Evolutionary conservation across 768 basidiomycete genomes (phyloP).

Genomic region (Xerocomus spinulosus): DNA sequence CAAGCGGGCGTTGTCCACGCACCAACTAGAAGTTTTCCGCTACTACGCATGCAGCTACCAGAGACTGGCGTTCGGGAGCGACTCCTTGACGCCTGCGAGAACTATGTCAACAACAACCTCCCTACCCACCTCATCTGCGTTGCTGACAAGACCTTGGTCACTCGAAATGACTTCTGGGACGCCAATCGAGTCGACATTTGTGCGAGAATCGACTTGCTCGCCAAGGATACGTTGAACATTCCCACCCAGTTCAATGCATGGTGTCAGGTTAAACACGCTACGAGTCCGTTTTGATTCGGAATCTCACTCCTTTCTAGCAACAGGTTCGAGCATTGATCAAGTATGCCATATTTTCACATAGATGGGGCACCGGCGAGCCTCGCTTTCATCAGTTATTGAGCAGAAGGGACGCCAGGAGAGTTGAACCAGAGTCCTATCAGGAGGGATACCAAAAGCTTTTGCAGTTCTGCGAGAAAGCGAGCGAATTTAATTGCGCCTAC

Average conservation of each 20-base stretch:
- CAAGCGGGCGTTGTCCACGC: no score
- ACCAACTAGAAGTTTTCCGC: no score
- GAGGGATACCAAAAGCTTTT: slow-evolving; percentile 15
- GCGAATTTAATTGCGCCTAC: slow-evolving; percentile 16
- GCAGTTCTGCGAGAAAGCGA: slow-evolving; percentile 15
- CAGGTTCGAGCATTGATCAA: neutral
- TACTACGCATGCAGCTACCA: neutral
- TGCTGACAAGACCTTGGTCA: neutral
- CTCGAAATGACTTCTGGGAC: slow-evolving; percentile 2
- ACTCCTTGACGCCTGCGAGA: neutral
- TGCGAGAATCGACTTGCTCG: neutral
- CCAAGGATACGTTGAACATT: neutral
- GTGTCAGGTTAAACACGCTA: neutral
- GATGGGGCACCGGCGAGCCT: neutral
- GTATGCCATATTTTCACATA: slow-evolving; percentile 1
- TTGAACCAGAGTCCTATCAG: neutral
- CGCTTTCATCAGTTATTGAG: neutral
- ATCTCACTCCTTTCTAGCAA: neutral
- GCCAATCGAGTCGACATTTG: neutral
- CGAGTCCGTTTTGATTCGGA: neutral
- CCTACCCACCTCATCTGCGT: slow-evolving; percentile 1
- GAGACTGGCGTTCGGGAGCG: neutral
- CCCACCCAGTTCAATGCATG: neutral
- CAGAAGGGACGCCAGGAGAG: slow-evolving; percentile 7
- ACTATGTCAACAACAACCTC: slow-evolving; percentile 1